Evolutionary conservation across 2,329 filamentous ascomycete species (phyloP).

Genomic region (Exserohilum turcica): DNA sequence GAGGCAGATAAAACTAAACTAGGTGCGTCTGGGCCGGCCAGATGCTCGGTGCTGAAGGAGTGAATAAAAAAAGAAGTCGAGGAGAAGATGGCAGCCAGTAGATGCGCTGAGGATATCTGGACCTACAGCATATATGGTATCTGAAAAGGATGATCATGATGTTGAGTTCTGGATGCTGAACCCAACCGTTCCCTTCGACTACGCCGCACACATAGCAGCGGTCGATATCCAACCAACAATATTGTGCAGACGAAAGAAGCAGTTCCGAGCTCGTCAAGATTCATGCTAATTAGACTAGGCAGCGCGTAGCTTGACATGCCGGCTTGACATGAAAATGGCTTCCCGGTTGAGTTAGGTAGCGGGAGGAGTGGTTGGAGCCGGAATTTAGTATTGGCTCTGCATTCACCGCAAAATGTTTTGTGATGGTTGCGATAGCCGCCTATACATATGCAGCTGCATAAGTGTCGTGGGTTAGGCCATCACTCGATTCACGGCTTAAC

Average conservation of each 20-base stretch:
- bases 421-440: conserved; percentile 20
- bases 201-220: conserved; percentile 22
- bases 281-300: conserved; percentile 8
- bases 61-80: conserved; percentile 14
- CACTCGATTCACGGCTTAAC: not conserved
- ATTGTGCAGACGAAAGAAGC: not conserved
- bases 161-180: conserved; percentile 1
- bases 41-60: conserved; percentile 8
- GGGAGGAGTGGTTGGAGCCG: conserved; percentile 5
- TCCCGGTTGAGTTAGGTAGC: conserved; percentile 12
- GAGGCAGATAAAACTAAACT: not conserved
- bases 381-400: conserved; percentile 21
- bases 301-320: not conserved
- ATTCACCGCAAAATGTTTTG: conserved; percentile 2
- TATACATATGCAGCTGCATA: not conserved
- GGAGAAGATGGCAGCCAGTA: conserved; percentile 25
- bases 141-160: not conserved
- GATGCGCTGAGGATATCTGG: conserved; percentile 12
- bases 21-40: conserved; percentile 23
- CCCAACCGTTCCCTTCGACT: conserved; percentile 13
- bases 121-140: conserved; percentile 18
- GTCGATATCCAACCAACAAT: conserved; percentile 18
- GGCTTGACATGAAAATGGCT: conserved; percentile 6
- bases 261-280: conserved; percentile 18
- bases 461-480: conserved; percentile 9